These are phyloP conservation scores for Pseudoneurospora amorphoporcata DNA, from an alignment of 495 filamentous ascomycete species.

Conservation along the genomic window DNA sequence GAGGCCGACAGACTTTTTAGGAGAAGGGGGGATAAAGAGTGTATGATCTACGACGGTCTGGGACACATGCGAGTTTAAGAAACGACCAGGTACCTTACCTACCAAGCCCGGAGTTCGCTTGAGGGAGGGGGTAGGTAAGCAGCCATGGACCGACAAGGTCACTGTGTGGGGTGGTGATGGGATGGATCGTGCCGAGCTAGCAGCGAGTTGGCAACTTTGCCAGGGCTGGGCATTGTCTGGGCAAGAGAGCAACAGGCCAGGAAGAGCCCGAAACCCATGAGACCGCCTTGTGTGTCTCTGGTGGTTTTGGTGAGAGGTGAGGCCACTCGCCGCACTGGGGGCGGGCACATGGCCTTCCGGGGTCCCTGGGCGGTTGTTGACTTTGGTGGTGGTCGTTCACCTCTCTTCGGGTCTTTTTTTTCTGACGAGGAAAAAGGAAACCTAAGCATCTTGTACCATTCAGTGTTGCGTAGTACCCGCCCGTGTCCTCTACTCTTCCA, in stretches of 20 bases:
- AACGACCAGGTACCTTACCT: conserved; percentile 23
- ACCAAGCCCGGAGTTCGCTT: conserved; percentile 2
- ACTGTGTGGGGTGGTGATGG: background rate
- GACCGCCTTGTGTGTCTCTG: background rate
- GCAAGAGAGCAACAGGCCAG: background rate
- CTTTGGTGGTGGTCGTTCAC: background rate
- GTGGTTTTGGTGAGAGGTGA: background rate
- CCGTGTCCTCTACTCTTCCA: background rate
- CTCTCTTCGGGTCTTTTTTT: background rate
- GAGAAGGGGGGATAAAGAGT: conserved; percentile 23
- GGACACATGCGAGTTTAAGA: conserved; percentile 36
- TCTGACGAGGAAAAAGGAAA: background rate
- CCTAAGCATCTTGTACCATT: background rate
- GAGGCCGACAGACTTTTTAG: conserved; percentile 19
- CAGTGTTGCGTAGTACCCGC: background rate
- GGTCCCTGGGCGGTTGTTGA: background rate
- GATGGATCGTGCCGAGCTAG: background rate
- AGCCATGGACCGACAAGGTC: background rate
- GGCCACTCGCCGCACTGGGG: background rate
- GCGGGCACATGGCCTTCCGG: background rate
- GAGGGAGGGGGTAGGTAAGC: background rate
- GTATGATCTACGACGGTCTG: conserved; percentile 28
- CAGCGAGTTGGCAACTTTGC: background rate
- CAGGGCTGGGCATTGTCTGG: background rate
- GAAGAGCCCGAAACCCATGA: background rate